Conservation (phyloP, 345 rosid species). For the Odontarrhena argentea region DNA sequence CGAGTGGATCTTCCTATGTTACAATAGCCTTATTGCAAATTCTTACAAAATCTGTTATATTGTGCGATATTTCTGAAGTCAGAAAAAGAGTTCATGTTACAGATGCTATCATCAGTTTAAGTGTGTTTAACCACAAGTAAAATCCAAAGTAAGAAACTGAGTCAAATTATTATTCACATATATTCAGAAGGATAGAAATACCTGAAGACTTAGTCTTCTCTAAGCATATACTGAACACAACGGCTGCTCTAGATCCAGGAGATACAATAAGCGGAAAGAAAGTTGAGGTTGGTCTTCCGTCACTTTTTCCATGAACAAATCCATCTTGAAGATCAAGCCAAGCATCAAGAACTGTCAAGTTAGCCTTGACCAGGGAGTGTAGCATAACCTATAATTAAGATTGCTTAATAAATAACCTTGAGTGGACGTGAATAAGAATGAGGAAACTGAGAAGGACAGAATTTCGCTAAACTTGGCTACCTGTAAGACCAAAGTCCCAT, state of each 20-base stretch:
- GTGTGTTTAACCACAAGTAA: conserved; percentile 12
- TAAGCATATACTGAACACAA: conserved; percentile 69
- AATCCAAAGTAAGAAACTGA: conserved; percentile 6
- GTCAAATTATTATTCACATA: neutral
- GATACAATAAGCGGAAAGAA: conserved; percentile 85
- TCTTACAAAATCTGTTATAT: conserved; percentile 13
- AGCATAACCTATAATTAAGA: conserved; percentile 65
- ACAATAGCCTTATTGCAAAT: conserved; percentile 1
- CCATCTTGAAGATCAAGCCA: conserved; percentile 98
- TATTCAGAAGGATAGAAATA: conserved; percentile 38
- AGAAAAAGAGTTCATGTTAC: conserved; percentile 19
- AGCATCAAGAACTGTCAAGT: conserved; percentile 75
- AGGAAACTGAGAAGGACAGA: conserved; percentile 19
- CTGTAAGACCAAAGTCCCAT: conserved; percentile 83
- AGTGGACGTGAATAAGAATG: conserved; percentile 10
- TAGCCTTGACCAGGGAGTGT: conserved; percentile 89
- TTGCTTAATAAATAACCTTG: conserved; percentile 20
- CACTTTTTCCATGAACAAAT: conserved; percentile 66
- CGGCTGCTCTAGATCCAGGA: conserved; percentile 76
- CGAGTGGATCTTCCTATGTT: conserved; percentile 2
- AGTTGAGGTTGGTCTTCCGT: conserved; percentile 79
- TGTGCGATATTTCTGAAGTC: conserved; percentile 7
- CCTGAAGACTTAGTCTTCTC: conserved; percentile 58
- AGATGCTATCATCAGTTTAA: conserved; percentile 17
- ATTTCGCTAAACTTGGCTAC: conserved; percentile 44